A percentile compares a stretch with the other conserved stretches of the same genome.
Evolutionary conservation across 768 basidiomycete genomes (phyloP).

Genomic region (Lentinula boryana): DNA sequence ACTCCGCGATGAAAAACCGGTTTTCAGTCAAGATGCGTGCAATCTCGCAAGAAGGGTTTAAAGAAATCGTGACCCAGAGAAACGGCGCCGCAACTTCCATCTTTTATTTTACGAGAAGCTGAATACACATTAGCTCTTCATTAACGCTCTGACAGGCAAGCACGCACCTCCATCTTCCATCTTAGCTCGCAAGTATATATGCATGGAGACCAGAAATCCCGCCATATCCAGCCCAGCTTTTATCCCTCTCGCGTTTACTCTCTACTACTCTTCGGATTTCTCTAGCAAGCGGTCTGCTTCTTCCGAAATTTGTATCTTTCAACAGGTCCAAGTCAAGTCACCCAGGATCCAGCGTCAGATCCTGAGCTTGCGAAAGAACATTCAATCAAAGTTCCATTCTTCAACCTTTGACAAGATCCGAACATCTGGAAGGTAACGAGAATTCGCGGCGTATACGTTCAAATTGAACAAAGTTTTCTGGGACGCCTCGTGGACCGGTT

Average conservation of each 20-base stretch:
- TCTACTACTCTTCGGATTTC: not conserved
- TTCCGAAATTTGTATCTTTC: not conserved
- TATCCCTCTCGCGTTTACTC: not conserved
- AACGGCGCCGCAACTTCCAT: not conserved
- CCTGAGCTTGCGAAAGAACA: not conserved
- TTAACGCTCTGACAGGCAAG: not conserved
- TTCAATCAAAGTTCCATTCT: not conserved
- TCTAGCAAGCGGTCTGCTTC: no score
- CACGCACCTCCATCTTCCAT: not conserved
- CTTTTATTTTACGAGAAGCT: not conserved
- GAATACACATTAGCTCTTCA: not conserved
- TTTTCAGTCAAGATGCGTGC: not conserved
- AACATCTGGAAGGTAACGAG: not conserved
- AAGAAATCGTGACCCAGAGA: constrained; percentile 1
- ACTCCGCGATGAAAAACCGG: not conserved
- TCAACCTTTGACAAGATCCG: not conserved
- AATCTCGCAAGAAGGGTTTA: not conserved
- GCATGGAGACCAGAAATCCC: not conserved
- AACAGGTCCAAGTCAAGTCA: not conserved
- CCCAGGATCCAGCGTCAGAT: not conserved
- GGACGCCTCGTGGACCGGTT: not conserved
- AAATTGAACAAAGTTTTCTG: not conserved
- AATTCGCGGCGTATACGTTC: not conserved
- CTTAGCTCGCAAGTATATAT: not conserved
- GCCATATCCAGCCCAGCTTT: not conserved